Evolutionary conservation across 805 yeast genomes (phyloP).

Genomic region (Candida coquimbonensis): DNA sequence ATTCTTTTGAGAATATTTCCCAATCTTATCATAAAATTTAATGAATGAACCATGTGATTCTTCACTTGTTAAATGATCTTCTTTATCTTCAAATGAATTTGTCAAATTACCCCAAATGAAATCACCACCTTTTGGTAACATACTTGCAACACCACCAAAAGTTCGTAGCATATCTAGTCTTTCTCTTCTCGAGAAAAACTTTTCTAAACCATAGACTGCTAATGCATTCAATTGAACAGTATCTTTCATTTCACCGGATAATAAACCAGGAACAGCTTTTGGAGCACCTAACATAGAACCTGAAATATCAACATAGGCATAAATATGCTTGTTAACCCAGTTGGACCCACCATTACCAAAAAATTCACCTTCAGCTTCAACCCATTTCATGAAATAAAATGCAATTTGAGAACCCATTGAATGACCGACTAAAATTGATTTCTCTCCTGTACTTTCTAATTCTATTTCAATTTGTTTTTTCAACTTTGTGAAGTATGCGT

Average conservation of each 20-base stretch:
- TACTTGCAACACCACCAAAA: slow-evolving; percentile 92
- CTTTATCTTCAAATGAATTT: slow-evolving; percentile 64
- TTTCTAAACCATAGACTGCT: slow-evolving; percentile 91
- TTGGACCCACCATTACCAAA: slow-evolving; percentile 86
- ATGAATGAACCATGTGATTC: slow-evolving; percentile 67
- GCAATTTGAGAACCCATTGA: slow-evolving; percentile 95
- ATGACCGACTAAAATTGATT: slow-evolving; percentile 77
- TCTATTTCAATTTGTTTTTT: slow-evolving; percentile 66
- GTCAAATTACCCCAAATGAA: slow-evolving; percentile 74
- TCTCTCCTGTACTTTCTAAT: slow-evolving; percentile 46
- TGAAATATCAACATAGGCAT: slow-evolving; percentile 76
- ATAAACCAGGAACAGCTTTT: slow-evolving; percentile 80
- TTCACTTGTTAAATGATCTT: slow-evolving; percentile 1
- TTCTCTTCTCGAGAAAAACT: slow-evolving; percentile 85
- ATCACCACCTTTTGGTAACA: slow-evolving; percentile 95
- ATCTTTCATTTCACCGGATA: slow-evolving; percentile 98
- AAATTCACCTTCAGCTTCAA: slow-evolving; percentile 71
- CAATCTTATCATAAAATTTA: slow-evolving; percentile 44
- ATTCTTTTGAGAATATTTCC: slow-evolving; percentile 40
- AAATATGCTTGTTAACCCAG: slow-evolving; percentile 87
- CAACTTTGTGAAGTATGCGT: slow-evolving; percentile 73
- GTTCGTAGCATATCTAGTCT: slow-evolving; percentile 78
- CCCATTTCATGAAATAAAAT: slow-evolving; percentile 92
- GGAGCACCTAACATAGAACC: slow-evolving; percentile 95
- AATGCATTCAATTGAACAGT: slow-evolving; percentile 89